Conservation (phyloP, 2,329 filamentous ascomycete genomes). For the Phyllosticta paracitricarpa region DNA sequence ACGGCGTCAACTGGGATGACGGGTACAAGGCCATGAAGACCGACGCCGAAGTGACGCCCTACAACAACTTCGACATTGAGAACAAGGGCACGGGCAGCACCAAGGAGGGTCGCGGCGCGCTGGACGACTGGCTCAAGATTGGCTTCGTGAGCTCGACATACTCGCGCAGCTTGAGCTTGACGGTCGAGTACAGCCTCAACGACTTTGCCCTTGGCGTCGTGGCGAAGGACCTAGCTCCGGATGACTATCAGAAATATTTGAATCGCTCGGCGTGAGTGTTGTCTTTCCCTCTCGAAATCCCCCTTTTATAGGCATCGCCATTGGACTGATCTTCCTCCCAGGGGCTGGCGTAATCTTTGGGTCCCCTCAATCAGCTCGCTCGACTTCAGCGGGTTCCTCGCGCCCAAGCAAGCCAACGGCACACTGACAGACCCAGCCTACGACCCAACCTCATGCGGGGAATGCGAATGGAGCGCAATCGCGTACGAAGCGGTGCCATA, state of each 20-base stretch:
- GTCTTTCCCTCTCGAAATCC: background rate
- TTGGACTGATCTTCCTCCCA: background rate
- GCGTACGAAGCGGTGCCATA: slow-evolving; percentile 35
- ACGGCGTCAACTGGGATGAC: slow-evolving; percentile 23
- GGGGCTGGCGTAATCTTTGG: slow-evolving; percentile 33
- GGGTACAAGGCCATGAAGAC: slow-evolving; percentile 22
- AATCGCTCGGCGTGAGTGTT: slow-evolving; percentile 20
- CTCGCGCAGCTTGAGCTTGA: slow-evolving; percentile 23
- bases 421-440: slow-evolving; percentile 28
- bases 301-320: background rate
- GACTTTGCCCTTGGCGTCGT: slow-evolving; percentile 31
- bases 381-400: slow-evolving; percentile 21
- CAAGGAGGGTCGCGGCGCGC: slow-evolving; percentile 22
- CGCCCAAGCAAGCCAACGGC: slow-evolving; percentile 26
- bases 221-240: slow-evolving; percentile 28
- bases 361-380: slow-evolving; percentile 26
- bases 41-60: slow-evolving; percentile 7
- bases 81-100: slow-evolving; percentile 16
- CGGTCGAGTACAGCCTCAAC: slow-evolving; percentile 31
- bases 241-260: slow-evolving; percentile 29
- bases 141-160: slow-evolving; percentile 19
- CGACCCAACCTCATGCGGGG: slow-evolving; percentile 32
- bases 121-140: slow-evolving; percentile 22
- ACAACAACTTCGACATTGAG: slow-evolving; percentile 19
- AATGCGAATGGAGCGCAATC: slow-evolving; percentile 32